A percentile compares a stretch with the other conserved stretches of the same genome.
Conservation (phyloP, 2,329 filamentous ascomycete species). For the Teratosphaeriaceae sp. region DNA sequence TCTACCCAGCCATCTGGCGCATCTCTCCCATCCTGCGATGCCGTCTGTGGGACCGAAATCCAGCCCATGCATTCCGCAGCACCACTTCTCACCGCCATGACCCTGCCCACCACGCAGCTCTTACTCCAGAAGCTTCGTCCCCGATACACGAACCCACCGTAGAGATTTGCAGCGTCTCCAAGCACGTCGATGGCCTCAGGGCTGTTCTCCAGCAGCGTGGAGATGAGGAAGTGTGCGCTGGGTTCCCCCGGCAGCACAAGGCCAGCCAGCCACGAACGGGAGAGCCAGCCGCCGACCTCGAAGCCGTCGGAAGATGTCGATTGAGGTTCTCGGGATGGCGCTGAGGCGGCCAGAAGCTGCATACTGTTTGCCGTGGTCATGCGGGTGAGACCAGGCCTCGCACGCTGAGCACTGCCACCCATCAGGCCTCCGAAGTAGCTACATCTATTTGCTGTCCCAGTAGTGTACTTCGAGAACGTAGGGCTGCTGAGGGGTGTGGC, state of each 20-base stretch:
- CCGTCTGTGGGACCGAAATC: constrained; percentile 35
- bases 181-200: constrained; percentile 41
- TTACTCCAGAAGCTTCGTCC: constrained; percentile 52
- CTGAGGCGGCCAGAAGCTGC: constrained; percentile 10
- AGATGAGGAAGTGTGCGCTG: constrained; percentile 50
- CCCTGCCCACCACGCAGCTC: constrained; percentile 47
- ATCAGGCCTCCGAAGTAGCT: constrained; percentile 5
- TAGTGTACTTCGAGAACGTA: not conserved
- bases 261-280: constrained; percentile 49
- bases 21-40: constrained; percentile 21
- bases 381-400: constrained; percentile 7
- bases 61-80: constrained; percentile 50
- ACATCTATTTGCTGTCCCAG: not conserved
- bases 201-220: constrained; percentile 50
- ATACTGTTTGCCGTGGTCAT: constrained; percentile 15
- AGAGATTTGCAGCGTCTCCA: constrained; percentile 46
- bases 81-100: constrained; percentile 41
- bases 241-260: constrained; percentile 49
- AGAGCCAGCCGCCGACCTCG: constrained; percentile 40
- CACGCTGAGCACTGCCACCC: not conserved
- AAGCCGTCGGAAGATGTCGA: constrained; percentile 5
- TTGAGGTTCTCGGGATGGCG: not conserved
- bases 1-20: constrained; percentile 49
- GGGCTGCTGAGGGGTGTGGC: constrained; percentile 17
- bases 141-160: constrained; percentile 48